phyloP scores from a whole-genome alignment of 106 monocot genomes.

The Alisma plantagoaquatica region DNA sequence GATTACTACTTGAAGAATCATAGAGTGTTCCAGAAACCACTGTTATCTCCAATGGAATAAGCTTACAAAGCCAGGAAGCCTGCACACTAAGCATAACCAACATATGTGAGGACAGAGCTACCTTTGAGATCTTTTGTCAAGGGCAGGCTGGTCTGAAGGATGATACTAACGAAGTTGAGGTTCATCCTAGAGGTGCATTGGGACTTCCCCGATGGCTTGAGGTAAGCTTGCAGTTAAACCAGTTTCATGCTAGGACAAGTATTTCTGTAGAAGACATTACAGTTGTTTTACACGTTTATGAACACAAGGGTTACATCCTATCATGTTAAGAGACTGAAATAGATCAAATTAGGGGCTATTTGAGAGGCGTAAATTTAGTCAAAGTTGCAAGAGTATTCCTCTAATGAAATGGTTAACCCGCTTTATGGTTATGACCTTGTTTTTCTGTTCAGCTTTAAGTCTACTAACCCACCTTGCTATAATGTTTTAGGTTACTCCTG shows the following conservation, averaged over 20 bases:
- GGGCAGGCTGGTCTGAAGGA: constrained; percentile 27
- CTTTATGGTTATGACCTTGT: too few relatives aligned
- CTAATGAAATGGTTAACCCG: too few relatives aligned
- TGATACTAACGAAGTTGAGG: constrained; percentile 15
- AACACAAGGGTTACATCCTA: constrained; percentile 1
- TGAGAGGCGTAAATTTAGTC: too few relatives aligned
- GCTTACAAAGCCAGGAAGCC: constrained; percentile 34
- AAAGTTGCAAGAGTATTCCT: too few relatives aligned
- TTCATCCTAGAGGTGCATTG: constrained; percentile 26
- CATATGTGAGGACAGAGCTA: constrained; percentile 27
- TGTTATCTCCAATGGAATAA: constrained; percentile 38
- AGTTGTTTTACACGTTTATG: background rate
- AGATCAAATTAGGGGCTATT: too few relatives aligned
- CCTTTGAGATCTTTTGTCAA: constrained; percentile 37
- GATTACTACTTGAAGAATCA: constrained; percentile 24
- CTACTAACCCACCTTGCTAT: too few relatives aligned
- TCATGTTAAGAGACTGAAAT: too few relatives aligned
- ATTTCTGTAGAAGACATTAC: background rate
- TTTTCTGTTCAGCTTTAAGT: too few relatives aligned
- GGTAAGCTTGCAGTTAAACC: constrained; percentile 18
- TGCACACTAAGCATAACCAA: constrained; percentile 37
- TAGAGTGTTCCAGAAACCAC: constrained; percentile 33
- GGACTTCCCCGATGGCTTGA: constrained; percentile 55
- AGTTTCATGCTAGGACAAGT: background rate
- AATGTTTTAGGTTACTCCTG: constrained; percentile 45